Evolutionary conservation across 1,139 yeast genomes (phyloP), one percentile per base, ranked within the genome.

Genomic region (Hanseniaspora uvarum): DNA sequence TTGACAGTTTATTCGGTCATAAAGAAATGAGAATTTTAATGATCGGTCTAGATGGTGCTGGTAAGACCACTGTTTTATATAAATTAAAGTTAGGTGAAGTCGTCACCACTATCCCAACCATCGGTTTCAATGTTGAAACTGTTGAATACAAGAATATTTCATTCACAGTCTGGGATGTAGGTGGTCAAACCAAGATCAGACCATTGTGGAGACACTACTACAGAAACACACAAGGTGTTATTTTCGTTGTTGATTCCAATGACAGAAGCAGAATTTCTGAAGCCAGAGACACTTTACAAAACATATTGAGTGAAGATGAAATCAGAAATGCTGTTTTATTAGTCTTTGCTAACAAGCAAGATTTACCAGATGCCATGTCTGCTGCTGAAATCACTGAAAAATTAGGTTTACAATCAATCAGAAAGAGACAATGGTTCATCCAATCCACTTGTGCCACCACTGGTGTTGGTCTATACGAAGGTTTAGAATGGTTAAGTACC

Each of bases 171-270:
- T 86, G 95, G 95, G 95, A 86, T 79, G 95, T 86, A 67, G 95
- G 95, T 83, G 95, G 95, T 80, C 95, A 86, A 77, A 94, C 85
- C 73, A 86, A 86, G 77, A 86, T 86, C 69, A 84, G 95, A 76
- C 94, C 95, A 57, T 77, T 86, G 72, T 86, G 95, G 95, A 83
- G 95, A 81, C 92, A 86, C 73, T 86, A 86, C 74, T 85, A 80
- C 83, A 94, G 86, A 73, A 86, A 86, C 79, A 85, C 95, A 58
- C 94, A 86, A 72, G 95, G 95, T 75, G 85, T 86, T 68, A 86
- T 86, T 70, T 86, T 86, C 70, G 95, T 86, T 60, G 94, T 86
- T 63, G 95, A 86, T 74, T 83, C 94, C 61, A 86, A 86, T 75
- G 95, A 86, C 72, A 82, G 95, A 75, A 94, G 86, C 68, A 94